Evolutionary conservation across 371 early-diverging fungal genomes (phyloP), one percentile per base, ranked within the genome.

Genomic region (Rhizomucor pusillus): DNA sequence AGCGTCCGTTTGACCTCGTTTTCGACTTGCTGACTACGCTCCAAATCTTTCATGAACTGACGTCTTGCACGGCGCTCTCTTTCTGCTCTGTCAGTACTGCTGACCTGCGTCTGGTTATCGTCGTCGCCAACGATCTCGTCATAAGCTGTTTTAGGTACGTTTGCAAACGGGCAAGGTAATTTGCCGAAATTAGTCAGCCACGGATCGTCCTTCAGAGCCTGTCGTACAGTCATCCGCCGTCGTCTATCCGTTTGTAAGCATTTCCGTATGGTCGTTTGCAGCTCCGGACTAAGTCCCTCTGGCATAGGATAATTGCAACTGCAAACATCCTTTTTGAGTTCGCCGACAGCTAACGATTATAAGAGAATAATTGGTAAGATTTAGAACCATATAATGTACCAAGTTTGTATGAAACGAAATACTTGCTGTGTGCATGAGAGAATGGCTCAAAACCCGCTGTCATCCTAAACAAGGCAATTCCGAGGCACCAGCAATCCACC

Each of bases 381-480:
- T 11, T 16, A n/a, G n/a, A n/a, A n/a, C n/a, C n/a, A 7, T 29
- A 29, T 29, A 29, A 7, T 5, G 7, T 29, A 7, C 29, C 29
- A 3, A 29, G 7, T 11, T 44, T 12, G 41, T 16, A 23, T 33
- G 34, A 16, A 22, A 23, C 35, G 24, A 34, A 19, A 25, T 37
- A 47, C 63, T 72, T 69, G 73, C 77, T 71, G 48, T 73, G 73
- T 36, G 81, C 71, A 52, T 79, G 81, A 12, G 76, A 85, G 75
- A 94, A 97, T 0, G 95, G 97, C 37, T 94, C 87, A 55, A 86
- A 84, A 1, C 97, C 97, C 34, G 92, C 90, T 9, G 91, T 87
- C 79, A 95, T 85, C 25, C 93, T 87, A 65, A 90, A 97, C 13
- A 97, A 60, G 45, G 93, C 88, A 12, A 97, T 92, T 13, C 97